Percentiles rank a stretch among this genome's conserved stretches.
These are phyloP conservation scores for Tetraselmis striata DNA, from an alignment of 139 green algal genomes.

Conservation along the genomic window DNA sequence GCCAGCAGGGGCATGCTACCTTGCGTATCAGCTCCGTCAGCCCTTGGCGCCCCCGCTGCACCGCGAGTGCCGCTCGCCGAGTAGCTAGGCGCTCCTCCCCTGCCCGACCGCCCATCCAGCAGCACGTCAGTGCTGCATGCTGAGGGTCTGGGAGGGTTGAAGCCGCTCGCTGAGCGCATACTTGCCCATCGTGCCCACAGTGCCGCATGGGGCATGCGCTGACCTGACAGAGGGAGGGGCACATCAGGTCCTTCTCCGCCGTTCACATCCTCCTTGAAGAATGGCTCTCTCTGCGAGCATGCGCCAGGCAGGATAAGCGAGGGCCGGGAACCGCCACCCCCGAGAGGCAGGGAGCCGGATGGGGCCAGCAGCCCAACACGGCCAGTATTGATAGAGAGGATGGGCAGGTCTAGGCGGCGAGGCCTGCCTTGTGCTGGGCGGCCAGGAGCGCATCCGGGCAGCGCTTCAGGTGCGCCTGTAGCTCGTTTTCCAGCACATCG, in stretches of 20 bases:
- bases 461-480: conserved; percentile 1
- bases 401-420: too few species aligned
- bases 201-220: too few species aligned
- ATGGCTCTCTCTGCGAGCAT: background rate
- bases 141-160: too few species aligned
- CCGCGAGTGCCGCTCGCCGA: background rate
- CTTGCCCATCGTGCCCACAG: too few species aligned
- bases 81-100: background rate
- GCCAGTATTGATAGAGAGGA: too few species aligned
- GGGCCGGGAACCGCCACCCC: too few species aligned
- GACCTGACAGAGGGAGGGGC: background rate
- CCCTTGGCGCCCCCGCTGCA: background rate
- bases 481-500: background rate
- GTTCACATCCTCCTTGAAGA: background rate
- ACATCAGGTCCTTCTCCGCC: background rate
- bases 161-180: too few species aligned
- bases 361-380: too few species aligned
- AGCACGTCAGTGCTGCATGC: too few species aligned
- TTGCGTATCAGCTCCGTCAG: background rate
- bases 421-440: background rate
- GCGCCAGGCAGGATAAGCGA: too few species aligned
- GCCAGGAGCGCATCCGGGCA: background rate
- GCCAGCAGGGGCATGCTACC: too few species aligned
- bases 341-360: too few species aligned
- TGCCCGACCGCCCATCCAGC: background rate